Evolutionary conservation across 2,329 filamentous ascomycete species (phyloP), one percentile per base, ranked within the genome.

Genomic region (Colletotrichum tropicicola): DNA sequence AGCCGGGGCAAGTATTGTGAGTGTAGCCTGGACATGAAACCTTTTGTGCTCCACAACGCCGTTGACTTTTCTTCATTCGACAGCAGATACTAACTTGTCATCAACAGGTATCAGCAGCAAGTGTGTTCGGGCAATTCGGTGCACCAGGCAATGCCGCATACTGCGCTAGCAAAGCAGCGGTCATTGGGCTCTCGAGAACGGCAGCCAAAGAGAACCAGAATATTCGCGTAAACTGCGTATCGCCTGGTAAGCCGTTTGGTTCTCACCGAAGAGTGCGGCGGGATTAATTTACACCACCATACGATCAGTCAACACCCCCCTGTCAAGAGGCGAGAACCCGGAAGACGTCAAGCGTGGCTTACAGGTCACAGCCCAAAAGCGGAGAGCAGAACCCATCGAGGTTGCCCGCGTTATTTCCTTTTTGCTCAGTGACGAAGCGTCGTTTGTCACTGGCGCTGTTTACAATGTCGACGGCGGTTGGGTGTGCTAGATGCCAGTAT

Each of bases 21-120:
- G 81, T 70, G 78, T 84, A 27, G 77, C n/a, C n/a, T n/a, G n/a
- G n/a, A n/a, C n/a, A n/a, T n/a, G n/a, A n/a, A n/a, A n/a, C n/a
- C n/a, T n/a, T n/a, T n/a, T n/a, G 82, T 27, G 85, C 82, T 41
- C 82, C 84, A 19, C 81, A 83, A 30, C 85, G 85, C 48, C 72
- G 74, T 13, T 72, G 74, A 43, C 1, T n/a, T n/a, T n/a, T n/a
- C n/a, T n/a, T n/a, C n/a, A 27, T 19, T 15, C 5, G 12, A 32
- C 45, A 17, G 28, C 10, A 35, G 28, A 17, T 27, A 19, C 30
- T 52, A 37, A 52, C 19, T 4, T 17, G 12, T 10, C 48, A n/a
- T 13, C 17, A 35, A 19, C 37, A 72, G 74, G 74, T 3, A 69
- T 75, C 37, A 68, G 77, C 79, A n/a, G 70, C 78, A 8, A 81